Conservation (phyloP, 352 stramenopile species). For the Globisporangium cederbergense region DNA sequence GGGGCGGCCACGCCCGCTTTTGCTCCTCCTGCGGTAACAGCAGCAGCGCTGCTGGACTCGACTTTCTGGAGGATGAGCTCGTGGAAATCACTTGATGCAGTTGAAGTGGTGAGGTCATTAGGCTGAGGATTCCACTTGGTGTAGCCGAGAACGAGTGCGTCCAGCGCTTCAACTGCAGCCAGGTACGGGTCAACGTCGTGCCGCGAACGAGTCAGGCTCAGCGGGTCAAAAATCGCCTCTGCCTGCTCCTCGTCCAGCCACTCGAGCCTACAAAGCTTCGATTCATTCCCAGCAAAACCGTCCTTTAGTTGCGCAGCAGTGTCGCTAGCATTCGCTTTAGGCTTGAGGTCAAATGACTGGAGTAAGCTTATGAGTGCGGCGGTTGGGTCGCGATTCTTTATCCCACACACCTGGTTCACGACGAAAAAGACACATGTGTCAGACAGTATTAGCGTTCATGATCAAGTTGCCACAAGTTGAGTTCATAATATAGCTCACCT, state of each 20-base stretch:
- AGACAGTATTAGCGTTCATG: not conserved
- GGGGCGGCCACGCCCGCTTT: slow-evolving; percentile 13
- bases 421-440: not conserved
- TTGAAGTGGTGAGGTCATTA: not conserved
- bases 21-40: not conserved
- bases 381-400: slow-evolving; percentile 27
- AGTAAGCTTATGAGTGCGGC: slow-evolving; percentile 32
- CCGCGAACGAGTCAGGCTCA: slow-evolving; percentile 25
- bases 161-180: slow-evolving; percentile 25
- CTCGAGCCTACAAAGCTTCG: slow-evolving; percentile 32
- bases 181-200: slow-evolving; percentile 42
- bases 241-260: slow-evolving; percentile 50
- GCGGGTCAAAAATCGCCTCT: slow-evolving; percentile 24
- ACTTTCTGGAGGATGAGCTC: slow-evolving; percentile 17
- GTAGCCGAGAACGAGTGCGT: slow-evolving; percentile 28
- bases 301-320: not conserved
- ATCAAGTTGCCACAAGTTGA: not conserved
- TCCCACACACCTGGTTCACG: slow-evolving; percentile 29
- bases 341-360: not conserved
- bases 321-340: not conserved
- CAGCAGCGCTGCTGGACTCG: not conserved
- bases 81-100: slow-evolving; percentile 21
- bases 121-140: slow-evolving; percentile 31
- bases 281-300: slow-evolving; percentile 3
- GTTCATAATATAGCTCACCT: slow-evolving; percentile 32